Conservation (phyloP, 805 yeast species). For the Saturnispora diversa region DNA sequence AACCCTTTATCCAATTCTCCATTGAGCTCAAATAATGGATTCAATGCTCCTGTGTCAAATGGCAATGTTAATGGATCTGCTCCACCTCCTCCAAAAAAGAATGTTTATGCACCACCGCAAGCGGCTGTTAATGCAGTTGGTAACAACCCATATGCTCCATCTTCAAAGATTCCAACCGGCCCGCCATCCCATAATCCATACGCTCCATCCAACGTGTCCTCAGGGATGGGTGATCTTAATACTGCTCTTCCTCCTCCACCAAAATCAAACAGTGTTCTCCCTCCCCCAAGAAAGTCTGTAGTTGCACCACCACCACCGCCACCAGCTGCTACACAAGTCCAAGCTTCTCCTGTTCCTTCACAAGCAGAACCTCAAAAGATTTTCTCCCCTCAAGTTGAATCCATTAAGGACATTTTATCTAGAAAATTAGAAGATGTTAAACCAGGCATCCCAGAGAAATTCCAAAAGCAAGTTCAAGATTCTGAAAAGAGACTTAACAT, state of each 20-base stretch:
- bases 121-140: not conserved
- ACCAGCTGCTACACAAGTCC: too few species aligned
- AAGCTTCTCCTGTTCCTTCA: slow-evolving; percentile 14
- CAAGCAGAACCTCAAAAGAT: slow-evolving; percentile 22
- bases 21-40: slow-evolving; percentile 7
- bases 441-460: slow-evolving; percentile 70
- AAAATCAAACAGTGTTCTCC: slow-evolving; percentile 15
- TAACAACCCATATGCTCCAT: slow-evolving; percentile 13
- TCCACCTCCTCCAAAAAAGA: slow-evolving; percentile 6
- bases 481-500: slow-evolving; percentile 74
- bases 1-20: slow-evolving; percentile 10
- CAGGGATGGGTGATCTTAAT: too few species aligned
- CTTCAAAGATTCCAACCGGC: slow-evolving; percentile 9
- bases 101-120: slow-evolving; percentile 18
- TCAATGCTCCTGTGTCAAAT: slow-evolving; percentile 12
- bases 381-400: slow-evolving; percentile 49
- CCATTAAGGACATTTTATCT: slow-evolving; percentile 51
- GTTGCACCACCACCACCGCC: slow-evolving; percentile 14
- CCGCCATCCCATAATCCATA: slow-evolving; percentile 1
- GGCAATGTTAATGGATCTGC: not conserved
- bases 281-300: slow-evolving; percentile 13
- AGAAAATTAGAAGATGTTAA: slow-evolving; percentile 51
- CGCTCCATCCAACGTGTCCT: too few species aligned
- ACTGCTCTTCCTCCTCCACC: slow-evolving; percentile 19
- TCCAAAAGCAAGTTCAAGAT: slow-evolving; percentile 64